Evolutionary conservation across 345 rosid species (phyloP), one percentile per base, ranked within the genome.

Genomic region (Turnera subulata): DNA sequence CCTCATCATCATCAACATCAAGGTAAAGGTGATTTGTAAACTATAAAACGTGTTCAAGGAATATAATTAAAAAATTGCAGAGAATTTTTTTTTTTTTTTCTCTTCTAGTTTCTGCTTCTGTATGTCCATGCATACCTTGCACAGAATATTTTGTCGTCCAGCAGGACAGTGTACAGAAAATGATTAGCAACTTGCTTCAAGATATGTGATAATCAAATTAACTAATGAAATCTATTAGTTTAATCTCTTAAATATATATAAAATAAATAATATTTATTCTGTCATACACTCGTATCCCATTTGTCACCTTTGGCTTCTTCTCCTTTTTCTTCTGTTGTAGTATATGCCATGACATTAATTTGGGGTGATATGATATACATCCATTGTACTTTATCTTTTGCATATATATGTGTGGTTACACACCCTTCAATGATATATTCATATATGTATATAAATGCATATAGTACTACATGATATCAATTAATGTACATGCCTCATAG

Each of bases 41-140:
- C 21, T 19, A 47, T 44, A 14, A 63, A 71, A 59, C 58, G 42
- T 67, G 67, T 54, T 67, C 19, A 35, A 48, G 35, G 17, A 48
- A 57, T 63, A 43, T 26, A 32, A 53, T 14, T 24, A 12, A 21
- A 11, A 32, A 58, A 3, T 1, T 10, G 25, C 21, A 1, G 10
- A 56, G 16, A 6, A 2, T 4, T 21, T 32, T 3, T 46, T 4
- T 24, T 29, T 35, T 18, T 11, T 58, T 1, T 25, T 22, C 22
- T 48, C n/a, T 7, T 24, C 8, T n/a, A 22, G 9, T 50, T 50
- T 1, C 5, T 1, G 8, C 21, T 20, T 19, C 20, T 51, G 6
- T 43, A 12, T 50, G 55, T 7, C 22, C 57, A 42, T 61, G 65
- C 57, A 40, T 50, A 26, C 17, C 47, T 17, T 51, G 43, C 2